These are phyloP conservation scores for Macadamia tetraphylla DNA, from an alignment of 164 flowering plant species.

Conservation along the genomic window DNA sequence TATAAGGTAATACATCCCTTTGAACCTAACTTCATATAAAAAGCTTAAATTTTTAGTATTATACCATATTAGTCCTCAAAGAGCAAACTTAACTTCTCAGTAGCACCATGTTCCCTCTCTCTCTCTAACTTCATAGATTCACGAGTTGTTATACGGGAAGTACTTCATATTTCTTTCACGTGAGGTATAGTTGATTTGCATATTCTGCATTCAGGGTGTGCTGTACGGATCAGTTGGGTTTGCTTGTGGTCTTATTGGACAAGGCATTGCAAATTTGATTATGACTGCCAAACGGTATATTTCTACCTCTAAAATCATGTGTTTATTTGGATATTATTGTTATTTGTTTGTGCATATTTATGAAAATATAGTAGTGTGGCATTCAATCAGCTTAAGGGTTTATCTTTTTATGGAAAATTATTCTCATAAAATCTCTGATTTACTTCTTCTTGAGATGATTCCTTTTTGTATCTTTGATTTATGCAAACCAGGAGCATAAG, in stretches of 20 bases:
- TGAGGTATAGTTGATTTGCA: not conserved
- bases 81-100: not conserved
- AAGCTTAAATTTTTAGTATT: not conserved
- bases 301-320: not conserved
- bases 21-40: not conserved
- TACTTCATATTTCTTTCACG: not conserved
- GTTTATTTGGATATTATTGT: not conserved
- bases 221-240: constrained; percentile 88
- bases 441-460: not conserved
- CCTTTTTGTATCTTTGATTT: not conserved
- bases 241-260: constrained; percentile 87
- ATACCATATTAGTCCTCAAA: not conserved
- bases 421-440: too few species aligned
- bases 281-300: constrained; percentile 89
- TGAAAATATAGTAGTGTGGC: too few species aligned
- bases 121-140: not conserved
- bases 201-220: constrained; percentile 51
- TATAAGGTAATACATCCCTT: constrained; percentile 51
- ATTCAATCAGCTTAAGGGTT: too few species aligned
- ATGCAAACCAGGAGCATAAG: constrained; percentile 54
- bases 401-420: too few species aligned
- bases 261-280: constrained; percentile 93
- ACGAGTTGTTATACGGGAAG: not conserved
- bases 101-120: not conserved
- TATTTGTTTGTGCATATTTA: too few species aligned